phyloP scores from a whole-genome alignment of 768 basidiomycete species.

The Pulveroboletus sp. region DNA sequence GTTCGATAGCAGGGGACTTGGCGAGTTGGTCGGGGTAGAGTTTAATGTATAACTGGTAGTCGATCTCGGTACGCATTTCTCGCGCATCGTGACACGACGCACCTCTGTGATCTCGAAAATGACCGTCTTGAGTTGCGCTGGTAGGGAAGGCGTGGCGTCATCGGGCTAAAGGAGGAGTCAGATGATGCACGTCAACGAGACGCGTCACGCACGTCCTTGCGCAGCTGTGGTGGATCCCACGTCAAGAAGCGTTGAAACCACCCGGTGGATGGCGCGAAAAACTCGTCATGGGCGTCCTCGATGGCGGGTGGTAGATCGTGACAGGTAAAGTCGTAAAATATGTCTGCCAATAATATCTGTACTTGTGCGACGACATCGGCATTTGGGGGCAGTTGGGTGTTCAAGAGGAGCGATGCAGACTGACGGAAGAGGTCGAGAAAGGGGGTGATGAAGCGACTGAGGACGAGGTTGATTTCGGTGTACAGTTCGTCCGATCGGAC shows the following conservation, averaged over 20 bases:
- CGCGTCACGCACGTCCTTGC: conserved; percentile 53
- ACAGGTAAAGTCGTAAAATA: conserved; percentile 92
- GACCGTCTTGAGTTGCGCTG: conserved; percentile 85
- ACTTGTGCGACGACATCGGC: conserved; percentile 61
- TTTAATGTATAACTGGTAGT: conserved; percentile 69
- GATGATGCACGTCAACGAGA: conserved; percentile 1
- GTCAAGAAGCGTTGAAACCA: conserved; percentile 79
- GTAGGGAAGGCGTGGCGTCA: conserved; percentile 77
- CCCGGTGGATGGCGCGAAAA: conserved; percentile 69
- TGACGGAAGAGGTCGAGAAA: conserved; percentile 83
- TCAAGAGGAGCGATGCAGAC: conserved; percentile 53
- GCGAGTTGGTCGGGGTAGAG: conserved; percentile 77
- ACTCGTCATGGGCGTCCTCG: conserved; percentile 82
- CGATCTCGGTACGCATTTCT: not conserved
- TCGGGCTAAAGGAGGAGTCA: conserved; percentile 52
- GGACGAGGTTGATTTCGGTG: conserved; percentile 88
- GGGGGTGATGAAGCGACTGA: conserved; percentile 76
- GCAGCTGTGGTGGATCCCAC: conserved; percentile 73
- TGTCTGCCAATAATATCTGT: conserved; percentile 75
- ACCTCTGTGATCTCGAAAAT: conserved; percentile 93
- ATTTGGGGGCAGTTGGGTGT: conserved; percentile 34
- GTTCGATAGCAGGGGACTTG: conserved; percentile 58
- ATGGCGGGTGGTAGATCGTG: conserved; percentile 94
- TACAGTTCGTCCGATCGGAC: conserved; percentile 86
- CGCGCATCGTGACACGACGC: not conserved